Evolutionary conservation across 257 asterid species (phyloP), one percentile per base, ranked within the genome.

Genomic region (Ajuga chamaepitys): DNA sequence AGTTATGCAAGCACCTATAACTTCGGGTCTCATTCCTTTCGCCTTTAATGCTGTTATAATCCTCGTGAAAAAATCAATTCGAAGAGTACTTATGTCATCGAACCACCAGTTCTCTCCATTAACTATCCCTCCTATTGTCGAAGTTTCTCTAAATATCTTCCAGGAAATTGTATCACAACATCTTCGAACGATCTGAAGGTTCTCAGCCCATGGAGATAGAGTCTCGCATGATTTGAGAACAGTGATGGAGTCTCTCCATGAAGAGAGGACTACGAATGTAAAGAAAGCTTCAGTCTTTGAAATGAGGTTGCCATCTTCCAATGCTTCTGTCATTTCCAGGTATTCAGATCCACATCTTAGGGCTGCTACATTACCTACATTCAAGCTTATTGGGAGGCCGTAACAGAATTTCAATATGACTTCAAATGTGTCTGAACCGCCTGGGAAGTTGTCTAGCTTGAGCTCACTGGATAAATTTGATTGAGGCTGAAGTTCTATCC

Each of bases 131-230:
- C 62, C 77, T 25, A 73, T 38, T 7, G 72, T 69, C 25, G 86
- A 74, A 18, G 78, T 66, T 56, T 82, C 89, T 34, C 26, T 56
- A 24, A 74, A 77, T 26, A 80, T 74, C 72, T 88, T 88, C 94
- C 91, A 81, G 48, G 92, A 75, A 12, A 86, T 75, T 20, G 98
- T 66, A 24, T 88, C 95, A 12, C 95, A 82, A 46, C 98, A 91
- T 69, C 98, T 82, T 67, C 96, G 78, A 13, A 91, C 95, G 54
- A 91, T 84, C 74, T 91, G 98, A 34, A 91, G 86, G 65, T 86
- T 84, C 74, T 91, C 96, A 0, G 96, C 85, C 95, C 91, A 86
- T 0, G 98, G 96, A 34, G 94, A 86, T 4, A 91, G 86, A 40
- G 52, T 70, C 63, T 88, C 95, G 22, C 96, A 86, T 51, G 86